Percentiles rank a stretch among this genome's conserved stretches.
These are phyloP conservation scores for Quercus aquifolioides DNA, from an alignment of 306 rosid species.

Conservation along the genomic window DNA sequence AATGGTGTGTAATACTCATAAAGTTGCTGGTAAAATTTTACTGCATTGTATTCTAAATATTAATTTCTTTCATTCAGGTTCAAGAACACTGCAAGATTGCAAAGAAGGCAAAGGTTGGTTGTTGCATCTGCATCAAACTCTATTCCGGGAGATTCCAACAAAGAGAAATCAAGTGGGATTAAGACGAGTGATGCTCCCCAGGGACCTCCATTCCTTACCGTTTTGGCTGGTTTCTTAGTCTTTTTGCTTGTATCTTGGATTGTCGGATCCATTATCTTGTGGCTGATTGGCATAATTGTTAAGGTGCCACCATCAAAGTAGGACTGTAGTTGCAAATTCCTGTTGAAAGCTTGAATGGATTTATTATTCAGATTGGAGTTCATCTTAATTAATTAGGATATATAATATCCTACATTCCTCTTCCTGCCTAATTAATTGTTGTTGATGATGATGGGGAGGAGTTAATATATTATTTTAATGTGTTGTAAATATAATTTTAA, in stretches of 20 bases:
- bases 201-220: conserved; percentile 79
- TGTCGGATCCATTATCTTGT: conserved; percentile 37
- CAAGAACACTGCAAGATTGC: conserved; percentile 22
- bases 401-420: too few species aligned
- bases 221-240: conserved; percentile 60
- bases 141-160: conserved; percentile 23
- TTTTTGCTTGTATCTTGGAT: conserved; percentile 43
- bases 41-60: background rate
- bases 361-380: too few species aligned
- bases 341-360: too few species aligned
- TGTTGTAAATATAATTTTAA: too few species aligned
- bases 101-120: conserved; percentile 25
- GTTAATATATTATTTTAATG: too few species aligned
- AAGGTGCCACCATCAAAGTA: conserved; percentile 35
- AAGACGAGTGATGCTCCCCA: conserved; percentile 25
- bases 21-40: too few species aligned
- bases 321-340: background rate
- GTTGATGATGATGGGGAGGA: too few species aligned
- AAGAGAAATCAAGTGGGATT: conserved; percentile 23
- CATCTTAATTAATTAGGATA: too few species aligned
- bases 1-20: too few species aligned
- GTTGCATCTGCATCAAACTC: conserved; percentile 48
- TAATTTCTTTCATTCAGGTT: conserved; percentile 34
- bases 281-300: conserved; percentile 50
- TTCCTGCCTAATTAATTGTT: too few species aligned